Evolutionary conservation across 2,329 filamentous ascomycete species (phyloP).

Genomic region (Alternaria brassicicola): DNA sequence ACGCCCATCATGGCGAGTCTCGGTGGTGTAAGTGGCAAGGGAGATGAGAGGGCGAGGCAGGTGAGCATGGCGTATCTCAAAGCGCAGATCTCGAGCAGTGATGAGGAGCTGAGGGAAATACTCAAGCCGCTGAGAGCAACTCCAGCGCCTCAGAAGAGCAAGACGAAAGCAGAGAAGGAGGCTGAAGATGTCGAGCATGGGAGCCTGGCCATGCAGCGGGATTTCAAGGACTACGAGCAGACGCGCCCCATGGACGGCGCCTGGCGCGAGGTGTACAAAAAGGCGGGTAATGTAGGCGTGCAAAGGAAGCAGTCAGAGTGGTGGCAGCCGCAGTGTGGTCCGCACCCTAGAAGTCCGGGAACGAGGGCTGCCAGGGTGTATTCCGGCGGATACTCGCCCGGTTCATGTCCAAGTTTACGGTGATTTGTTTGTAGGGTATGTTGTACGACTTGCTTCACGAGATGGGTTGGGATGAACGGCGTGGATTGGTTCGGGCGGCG

Average conservation of each 20-base stretch:
- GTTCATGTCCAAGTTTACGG: too few species aligned
- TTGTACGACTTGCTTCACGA: too few species aligned
- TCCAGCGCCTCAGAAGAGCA: not conserved
- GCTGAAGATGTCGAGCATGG: slow-evolving; percentile 9
- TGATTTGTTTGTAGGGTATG: too few species aligned
- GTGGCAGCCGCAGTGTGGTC: too few species aligned
- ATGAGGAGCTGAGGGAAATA: slow-evolving; percentile 75
- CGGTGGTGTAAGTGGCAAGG: not conserved
- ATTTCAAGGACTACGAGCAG: slow-evolving; percentile 34
- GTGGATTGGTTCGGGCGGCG: too few species aligned
- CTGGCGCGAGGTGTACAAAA: slow-evolving; percentile 26
- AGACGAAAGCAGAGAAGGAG: not conserved
- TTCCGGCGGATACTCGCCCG: too few species aligned
- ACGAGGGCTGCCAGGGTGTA: too few species aligned
- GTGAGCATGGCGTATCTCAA: slow-evolving; percentile 67
- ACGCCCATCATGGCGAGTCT: slow-evolving; percentile 80
- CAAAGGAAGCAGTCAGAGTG: too few species aligned
- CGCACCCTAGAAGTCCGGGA: too few species aligned
- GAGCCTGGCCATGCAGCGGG: slow-evolving; percentile 17
- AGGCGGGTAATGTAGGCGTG: not conserved
- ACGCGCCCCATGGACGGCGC: slow-evolving; percentile 37
- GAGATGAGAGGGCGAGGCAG: not conserved
- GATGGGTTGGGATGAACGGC: too few species aligned
- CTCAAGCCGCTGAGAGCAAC: slow-evolving; percentile 57
- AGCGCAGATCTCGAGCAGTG: slow-evolving; percentile 80